Base-by-base conservation (phyloP, 306 rosid genomes). In the Betula pendula region DNA sequence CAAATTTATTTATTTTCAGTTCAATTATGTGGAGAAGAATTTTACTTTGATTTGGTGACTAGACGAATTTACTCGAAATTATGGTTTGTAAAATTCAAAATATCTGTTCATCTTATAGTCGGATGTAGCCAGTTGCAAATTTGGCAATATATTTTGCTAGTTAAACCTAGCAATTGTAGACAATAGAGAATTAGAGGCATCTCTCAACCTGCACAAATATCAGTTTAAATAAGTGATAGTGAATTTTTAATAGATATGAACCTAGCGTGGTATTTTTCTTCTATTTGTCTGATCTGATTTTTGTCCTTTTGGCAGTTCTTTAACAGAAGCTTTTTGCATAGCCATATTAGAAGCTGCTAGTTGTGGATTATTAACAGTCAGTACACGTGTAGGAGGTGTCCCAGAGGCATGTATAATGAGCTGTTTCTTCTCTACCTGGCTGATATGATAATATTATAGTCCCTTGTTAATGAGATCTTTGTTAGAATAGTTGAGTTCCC, bases 311-410 rank as follows among this genome's bases (percentile, higher is more conserved):
- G 78, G 77, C 92, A 92, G 97, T 83, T 95, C 98, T 19, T 89
- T 95, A 53, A 95, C 97, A 7, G 96, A 95, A 87, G 96, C 98
- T 69, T 95, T 95, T 82, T 95, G 98, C 84, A 95, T 92, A 84
- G 98, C 98, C 86, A 95, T 92, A 78, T 73, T 90, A 81, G 97
- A 92, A 87, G 96, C 97, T 80, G 98, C 97, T 60, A 95, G 98
- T 87, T 95, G 98, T 82, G 98, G 98, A 63, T 89, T 95, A 84
- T 87, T 90, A 76, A 94, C 95, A 0, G 97, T 94, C 80, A 95
- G 98, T 86, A 90, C 96, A 10, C 90, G 96, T 29, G 96, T 92
- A 20, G 98, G 96, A 78, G 98, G 98, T 49, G 96, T 92, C 71
- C 98, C 98, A 12, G 96, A 95, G 95, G 97, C 87, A 78, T 69